These are phyloP conservation scores for Tetrahymena borealis DNA, from an alignment of 73 alveolate genomes.

Conservation along the genomic window DNA sequence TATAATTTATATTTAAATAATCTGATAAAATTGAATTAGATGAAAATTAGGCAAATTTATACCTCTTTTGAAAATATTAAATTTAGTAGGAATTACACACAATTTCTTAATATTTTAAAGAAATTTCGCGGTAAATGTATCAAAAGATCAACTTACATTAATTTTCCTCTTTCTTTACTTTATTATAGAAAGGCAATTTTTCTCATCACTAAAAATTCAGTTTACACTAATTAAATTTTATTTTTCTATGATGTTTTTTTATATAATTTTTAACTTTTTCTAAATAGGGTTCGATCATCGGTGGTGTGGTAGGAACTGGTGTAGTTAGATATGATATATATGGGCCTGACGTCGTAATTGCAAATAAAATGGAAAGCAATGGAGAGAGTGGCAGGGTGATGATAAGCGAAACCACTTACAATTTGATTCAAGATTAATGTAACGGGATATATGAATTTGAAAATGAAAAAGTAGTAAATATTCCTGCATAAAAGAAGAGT, in stretches of 20 bases:
- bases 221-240: background rate
- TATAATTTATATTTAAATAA: background rate
- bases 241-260: background rate
- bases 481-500: background rate
- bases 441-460: background rate
- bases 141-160: background rate
- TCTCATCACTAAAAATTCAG: background rate
- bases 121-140: background rate
- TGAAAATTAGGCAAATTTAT: background rate
- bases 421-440: background rate
- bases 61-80: no score
- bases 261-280: no score
- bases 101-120: no score
- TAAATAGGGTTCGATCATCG: conserved; percentile 40
- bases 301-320: conserved; percentile 55
- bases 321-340: conserved; percentile 54
- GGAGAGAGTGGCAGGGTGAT: conserved; percentile 40
- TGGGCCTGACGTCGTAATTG: conserved; percentile 50
- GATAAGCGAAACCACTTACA: conserved; percentile 9
- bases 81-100: no score
- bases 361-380: conserved; percentile 58
- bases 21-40: background rate
- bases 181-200: no score
- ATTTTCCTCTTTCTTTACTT: no score
- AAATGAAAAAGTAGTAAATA: background rate